Conservation (phyloP, 106 monocot genomes). For the Phalaenopsis aphrodite region DNA sequence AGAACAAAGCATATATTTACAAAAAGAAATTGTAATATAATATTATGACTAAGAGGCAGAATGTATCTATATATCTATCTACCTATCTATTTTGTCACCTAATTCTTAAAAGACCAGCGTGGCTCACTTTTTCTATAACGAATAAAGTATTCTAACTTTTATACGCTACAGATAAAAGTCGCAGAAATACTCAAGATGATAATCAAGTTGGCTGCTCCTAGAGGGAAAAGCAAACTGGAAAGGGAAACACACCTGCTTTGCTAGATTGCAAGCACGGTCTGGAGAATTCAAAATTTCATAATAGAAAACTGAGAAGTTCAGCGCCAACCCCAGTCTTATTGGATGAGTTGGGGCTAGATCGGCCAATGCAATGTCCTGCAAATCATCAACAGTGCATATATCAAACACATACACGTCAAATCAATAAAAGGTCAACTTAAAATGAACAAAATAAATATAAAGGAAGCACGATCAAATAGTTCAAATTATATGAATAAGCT, state of each 20-base stretch:
- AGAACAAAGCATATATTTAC: too few relatives aligned
- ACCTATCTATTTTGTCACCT: neutral
- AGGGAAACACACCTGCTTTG: slow-evolving; percentile 27
- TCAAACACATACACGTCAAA: neutral
- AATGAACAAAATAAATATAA: neutral
- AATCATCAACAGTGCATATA: neutral
- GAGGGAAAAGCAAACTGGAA: neutral
- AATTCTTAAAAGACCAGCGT: neutral
- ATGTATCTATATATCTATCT: too few relatives aligned
- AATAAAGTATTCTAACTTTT: neutral
- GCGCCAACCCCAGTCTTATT: slow-evolving; percentile 32
- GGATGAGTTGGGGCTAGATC: slow-evolving; percentile 39
- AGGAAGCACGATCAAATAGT: neutral
- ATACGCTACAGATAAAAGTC: neutral
- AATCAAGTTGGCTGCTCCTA: neutral
- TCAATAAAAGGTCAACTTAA: neutral
- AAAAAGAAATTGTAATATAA: too few relatives aligned
- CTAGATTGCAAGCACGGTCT: slow-evolving; percentile 38
- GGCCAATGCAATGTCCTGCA: slow-evolving; percentile 34
- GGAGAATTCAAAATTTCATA: slow-evolving; percentile 45
- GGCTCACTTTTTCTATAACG: neutral
- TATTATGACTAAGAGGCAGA: too few relatives aligned
- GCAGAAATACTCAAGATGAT: neutral
- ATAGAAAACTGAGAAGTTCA: slow-evolving; percentile 44
- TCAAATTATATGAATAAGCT: neutral